Base-by-base conservation (phyloP, 371 early-diverging fungal genomes). In the Mucor irregularis region DNA sequence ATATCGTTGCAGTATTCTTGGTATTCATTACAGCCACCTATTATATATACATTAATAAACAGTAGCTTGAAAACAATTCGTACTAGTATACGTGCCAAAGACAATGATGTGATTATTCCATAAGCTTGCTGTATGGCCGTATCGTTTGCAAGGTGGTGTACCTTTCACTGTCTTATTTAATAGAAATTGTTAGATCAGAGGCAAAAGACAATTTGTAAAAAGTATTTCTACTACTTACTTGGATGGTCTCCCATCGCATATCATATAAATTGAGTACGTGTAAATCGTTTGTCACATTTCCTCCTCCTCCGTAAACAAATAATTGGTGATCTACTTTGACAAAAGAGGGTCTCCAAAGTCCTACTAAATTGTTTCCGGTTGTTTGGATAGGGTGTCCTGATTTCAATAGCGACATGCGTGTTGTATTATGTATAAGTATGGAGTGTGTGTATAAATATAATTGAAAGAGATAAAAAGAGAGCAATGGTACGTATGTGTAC, bases 331-430 rank as follows among this genome's bases (percentile, higher is more conserved):
- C 77, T 30, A 82, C 84, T 49, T 81, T 77, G 13, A 83, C 82
- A 62, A 85, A 83, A 5, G 84, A 82, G 2, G 84, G 84, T 35
- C 84, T 69, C 86, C 86, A 85, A 22, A 85, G 65, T 24, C 86
- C 86, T 10, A 83, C 83, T 19, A 85, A 66, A 51, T 82, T 85
- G 51, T 81, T 73, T 24, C 84, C 84, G 9, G 79, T 78, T 16
- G 86, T 85, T 49, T 69, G 68, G 48, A 73, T 58, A 25, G 83
- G 76, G 51, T 76, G 74, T 40, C 76, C 80, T 55, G 74, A 68
- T 66, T 76, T 72, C 25, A 69, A 52, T 24, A 61, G 44, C 39
- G 54, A 56, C 58, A 62, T 61, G 13, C 2, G 16, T 22, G 19
- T 2, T 35, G 14, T 48, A 25, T 13, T 50, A 26, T 46, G 29